Percentiles rank a stretch among this genome's conserved stretches.
phyloP scores from a whole-genome alignment of 2,329 filamentous ascomycete species.

The Pseudogymnoascus sp. region DNA sequence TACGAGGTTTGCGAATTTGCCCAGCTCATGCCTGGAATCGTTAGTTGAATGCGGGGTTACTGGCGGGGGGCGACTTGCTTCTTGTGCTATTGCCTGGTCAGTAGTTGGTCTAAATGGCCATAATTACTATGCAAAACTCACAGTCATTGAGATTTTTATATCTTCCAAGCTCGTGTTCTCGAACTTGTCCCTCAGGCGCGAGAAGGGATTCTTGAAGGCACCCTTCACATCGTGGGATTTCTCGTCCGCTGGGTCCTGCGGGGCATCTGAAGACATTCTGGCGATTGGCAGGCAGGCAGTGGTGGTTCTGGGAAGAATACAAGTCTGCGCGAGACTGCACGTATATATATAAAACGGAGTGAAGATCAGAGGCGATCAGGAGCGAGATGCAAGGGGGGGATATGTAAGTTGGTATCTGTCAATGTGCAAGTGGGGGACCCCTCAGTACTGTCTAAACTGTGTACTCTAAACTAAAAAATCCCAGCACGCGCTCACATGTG shows the following conservation, averaged over 20 bases:
- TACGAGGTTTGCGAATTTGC: conserved; percentile 55
- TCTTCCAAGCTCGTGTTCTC: conserved; percentile 46
- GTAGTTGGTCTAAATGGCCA: background rate
- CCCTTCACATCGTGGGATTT: conserved; percentile 28
- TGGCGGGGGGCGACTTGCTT: conserved; percentile 37
- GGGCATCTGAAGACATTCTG: background rate
- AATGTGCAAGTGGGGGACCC: conserved; percentile 1
- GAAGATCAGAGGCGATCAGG: background rate
- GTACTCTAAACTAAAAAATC: background rate
- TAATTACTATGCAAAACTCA: background rate
- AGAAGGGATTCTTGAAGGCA: conserved; percentile 39
- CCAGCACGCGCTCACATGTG: conserved; percentile 2
- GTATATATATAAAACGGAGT: background rate
- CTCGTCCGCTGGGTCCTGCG: conserved; percentile 17
- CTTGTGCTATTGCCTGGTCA: conserved; percentile 34
- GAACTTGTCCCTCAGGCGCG: conserved; percentile 38
- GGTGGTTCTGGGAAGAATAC: background rate
- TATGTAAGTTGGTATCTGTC: conserved; percentile 1
- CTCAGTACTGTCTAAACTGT: background rate
- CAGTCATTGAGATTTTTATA: conserved; percentile 44
- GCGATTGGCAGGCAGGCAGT: background rate
- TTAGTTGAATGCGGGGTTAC: background rate
- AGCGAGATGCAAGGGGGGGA: background rate
- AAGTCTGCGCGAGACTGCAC: background rate
- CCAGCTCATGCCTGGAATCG: conserved; percentile 43